Base-by-base conservation (phyloP, 345 rosid species). In the Noccaea bulbosa region DNA sequence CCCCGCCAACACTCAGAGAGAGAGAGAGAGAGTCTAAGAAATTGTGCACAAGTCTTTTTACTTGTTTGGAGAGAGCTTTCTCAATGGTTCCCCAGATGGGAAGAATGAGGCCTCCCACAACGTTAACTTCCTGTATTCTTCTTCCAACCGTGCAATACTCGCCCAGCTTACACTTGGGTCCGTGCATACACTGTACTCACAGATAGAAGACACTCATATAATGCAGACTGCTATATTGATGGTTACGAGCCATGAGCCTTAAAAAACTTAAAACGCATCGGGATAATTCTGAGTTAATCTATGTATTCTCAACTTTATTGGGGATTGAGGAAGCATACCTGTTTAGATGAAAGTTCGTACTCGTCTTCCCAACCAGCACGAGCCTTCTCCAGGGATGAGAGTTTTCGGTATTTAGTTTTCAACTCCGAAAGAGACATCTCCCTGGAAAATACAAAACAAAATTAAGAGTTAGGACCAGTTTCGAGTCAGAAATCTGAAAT, bases 21-120 rank as follows among this genome's bases (percentile, higher is more conserved):
- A 2, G 37, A 40, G 7, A 12, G 24, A n/a, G n/a, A 67, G 30
- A 27, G 30, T 27, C 30, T 1, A 2, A 27, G 14, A 55, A 51
- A n/a, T 12, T 34, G 50, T 71, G 50, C 7, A 27, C 39, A 45
- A 0, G 14, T 54, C 9, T 8, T 10, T 49, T 67, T 68, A 89
- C 99, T 90, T 91, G 99, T 85, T 91, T 91, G 65, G 94, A 84
- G 51, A 94, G 93, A 73, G 97, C 97, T 82, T 85, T 89, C 83
- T 89, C 99, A 22, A 94, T 85, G 8, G 99, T 86, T 61, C 99
- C 99, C 99, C 99, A 94, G 35, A 94, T 85, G 38, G 99, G 96
- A 80, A 94, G 90, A 86, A 88, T 91, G 62, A 94, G 88, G 59
- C 99, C 99, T 61, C 99, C 99, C 75, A 94, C 83, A 74, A 94